Evolutionary conservation across 1,284 basidiomycete species (phyloP), one percentile per base, ranked within the genome.

Genomic region (Inonotus obliquus): DNA sequence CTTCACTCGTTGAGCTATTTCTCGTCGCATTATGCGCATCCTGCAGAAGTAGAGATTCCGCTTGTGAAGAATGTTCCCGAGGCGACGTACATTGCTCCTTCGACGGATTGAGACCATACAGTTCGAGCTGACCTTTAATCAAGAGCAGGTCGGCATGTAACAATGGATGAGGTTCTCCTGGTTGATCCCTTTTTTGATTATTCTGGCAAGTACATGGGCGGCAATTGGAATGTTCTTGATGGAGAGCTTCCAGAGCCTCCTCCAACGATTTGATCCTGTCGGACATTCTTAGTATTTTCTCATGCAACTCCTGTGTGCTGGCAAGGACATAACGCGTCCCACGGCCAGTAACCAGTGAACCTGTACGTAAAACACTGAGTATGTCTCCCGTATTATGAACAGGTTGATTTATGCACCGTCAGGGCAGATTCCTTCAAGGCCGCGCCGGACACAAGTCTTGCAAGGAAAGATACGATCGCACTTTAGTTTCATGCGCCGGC

Each of bases 121-220:
- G 45, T 23, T 55, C 53, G 54, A 61, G 54, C n/a, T 61, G 54
- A 17, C 53, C 49, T 32, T 70, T 70, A 45, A 70, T 61, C 29
- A 65, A 54, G 14, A 70, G 65, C 3, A 69, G 57, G n/a, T 69
- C 67, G 39, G 65, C 64, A 25, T 63, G 63, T 9, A 70, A 61
- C 21, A 70, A 63, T 13, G 68, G 69, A 62, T 70, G 69, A 11
- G 54, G 54, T n/a, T 38, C 21, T 49, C 4, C 47, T 14, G 47
- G 47, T 49, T 49, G 47, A 27, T 49, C 23, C 19, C 25, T 23
- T 25, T 41, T 38, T 27, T 17, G 23, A 37, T 21, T 37, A 9
- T 14, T 29, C 19, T 54, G 54, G 19, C 37, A 39, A 1, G 13
- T 19, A 19, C 37, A 55, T 21, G 41, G 32, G 25, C 48, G 25